Percentiles rank a stretch among this genome's conserved stretches.
Conservation (phyloP, 75 land plant species). For the Picea sitchensis region DNA sequence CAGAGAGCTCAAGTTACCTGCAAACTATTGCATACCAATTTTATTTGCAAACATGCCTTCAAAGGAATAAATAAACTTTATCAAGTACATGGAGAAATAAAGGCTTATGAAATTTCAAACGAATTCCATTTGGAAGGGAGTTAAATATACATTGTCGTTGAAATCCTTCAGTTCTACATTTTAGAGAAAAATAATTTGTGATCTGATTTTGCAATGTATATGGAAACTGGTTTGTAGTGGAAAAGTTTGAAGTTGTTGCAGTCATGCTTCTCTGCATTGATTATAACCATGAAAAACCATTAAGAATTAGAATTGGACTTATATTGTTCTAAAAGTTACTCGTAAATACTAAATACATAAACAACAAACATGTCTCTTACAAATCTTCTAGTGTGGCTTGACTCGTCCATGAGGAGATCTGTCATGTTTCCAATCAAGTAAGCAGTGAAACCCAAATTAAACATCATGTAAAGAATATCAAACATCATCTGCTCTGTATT, state of each 20-base stretch:
- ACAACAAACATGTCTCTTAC: conserved; percentile 24
- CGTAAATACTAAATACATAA: not conserved
- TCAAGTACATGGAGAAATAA: too few species aligned
- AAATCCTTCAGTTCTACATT: too few species aligned
- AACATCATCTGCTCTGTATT: conserved; percentile 55
- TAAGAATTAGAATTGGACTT: not conserved
- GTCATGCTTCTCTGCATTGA: conserved; percentile 53
- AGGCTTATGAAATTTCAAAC: too few species aligned
- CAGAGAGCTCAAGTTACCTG: too few species aligned
- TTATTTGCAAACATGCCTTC: too few species aligned
- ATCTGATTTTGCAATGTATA: not conserved
- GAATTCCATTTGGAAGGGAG: too few species aligned
- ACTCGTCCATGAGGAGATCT: conserved; percentile 56
- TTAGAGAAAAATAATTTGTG: conserved; percentile 18
- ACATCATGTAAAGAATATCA: conserved; percentile 49
- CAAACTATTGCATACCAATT: too few species aligned
- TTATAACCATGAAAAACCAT: not conserved
- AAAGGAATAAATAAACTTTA: too few species aligned
- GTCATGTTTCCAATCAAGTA: conserved; percentile 90
- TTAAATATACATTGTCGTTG: too few species aligned
- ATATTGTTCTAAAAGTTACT: not conserved
- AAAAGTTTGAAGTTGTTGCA: conserved; percentile 46
- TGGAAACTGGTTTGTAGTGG: conserved; percentile 62
- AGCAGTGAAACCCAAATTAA: conserved; percentile 76
- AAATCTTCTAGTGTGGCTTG: conserved; percentile 45